Percentiles rank a stretch among this genome's conserved stretches.
phyloP scores from a whole-genome alignment of 345 rosid species.

The Erysimum cheiranthoides region DNA sequence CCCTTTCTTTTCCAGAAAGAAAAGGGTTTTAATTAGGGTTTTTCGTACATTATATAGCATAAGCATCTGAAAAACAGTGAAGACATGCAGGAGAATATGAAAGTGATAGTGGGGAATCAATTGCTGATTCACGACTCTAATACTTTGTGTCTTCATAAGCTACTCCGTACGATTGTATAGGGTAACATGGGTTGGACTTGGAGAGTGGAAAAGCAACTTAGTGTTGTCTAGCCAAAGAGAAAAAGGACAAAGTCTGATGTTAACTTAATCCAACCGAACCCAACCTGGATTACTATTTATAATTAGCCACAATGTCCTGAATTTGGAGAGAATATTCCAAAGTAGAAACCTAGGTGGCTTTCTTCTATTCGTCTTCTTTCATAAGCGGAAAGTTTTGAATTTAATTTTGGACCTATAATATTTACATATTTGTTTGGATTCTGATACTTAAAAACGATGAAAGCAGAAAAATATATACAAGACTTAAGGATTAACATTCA shows the following conservation, averaged over 20 bases:
- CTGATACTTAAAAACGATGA: too few species aligned
- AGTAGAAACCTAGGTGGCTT: conserved; percentile 34
- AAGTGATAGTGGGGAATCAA: conserved; percentile 48
- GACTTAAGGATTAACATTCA: not conserved
- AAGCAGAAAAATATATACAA: too few species aligned
- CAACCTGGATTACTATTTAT: conserved; percentile 42
- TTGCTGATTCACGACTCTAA: conserved; percentile 43
- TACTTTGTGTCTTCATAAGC: conserved; percentile 42
- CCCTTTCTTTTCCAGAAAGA: conserved; percentile 41
- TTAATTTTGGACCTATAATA: not conserved
- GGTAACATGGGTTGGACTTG: conserved; percentile 46
- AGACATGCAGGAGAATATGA: conserved; percentile 19
- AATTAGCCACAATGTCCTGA: conserved; percentile 25
- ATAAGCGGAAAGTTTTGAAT: conserved; percentile 24
- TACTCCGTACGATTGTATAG: conserved; percentile 45
- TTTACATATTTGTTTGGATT: not conserved
- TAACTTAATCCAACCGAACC: conserved; percentile 35
- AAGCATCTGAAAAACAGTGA: conserved; percentile 44
- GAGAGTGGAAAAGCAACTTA: conserved; percentile 42
- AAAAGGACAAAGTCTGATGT: conserved; percentile 37
- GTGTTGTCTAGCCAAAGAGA: conserved; percentile 45
- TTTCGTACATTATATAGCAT: conserved; percentile 31
- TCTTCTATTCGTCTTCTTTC: conserved; percentile 21
- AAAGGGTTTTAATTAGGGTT: conserved; percentile 30
- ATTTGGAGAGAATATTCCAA: conserved; percentile 39